Evolutionary conservation across 768 basidiomycete species (phyloP), one percentile per base, ranked within the genome.

Genomic region (Agaricus subrufescens): DNA sequence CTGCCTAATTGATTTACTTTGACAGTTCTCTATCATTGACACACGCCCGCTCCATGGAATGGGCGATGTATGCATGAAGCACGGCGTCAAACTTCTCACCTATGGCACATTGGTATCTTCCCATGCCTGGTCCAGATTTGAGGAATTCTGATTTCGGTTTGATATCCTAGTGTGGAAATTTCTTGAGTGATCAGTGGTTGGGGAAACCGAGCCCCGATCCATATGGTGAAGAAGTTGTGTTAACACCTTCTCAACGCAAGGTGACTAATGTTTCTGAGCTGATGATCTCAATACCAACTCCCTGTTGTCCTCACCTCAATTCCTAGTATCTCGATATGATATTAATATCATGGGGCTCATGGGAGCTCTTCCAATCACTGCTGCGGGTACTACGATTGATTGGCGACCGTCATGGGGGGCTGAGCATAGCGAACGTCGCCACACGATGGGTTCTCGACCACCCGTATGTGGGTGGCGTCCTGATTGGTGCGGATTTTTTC

Each of bases 241-340:
- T 91, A 59, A 91, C 87, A 0, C 89, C 90, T 2, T 91, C 89
- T 6, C 89, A 91, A 66, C 78, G 90, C 62, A 91, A 91, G 80
- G 89, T 81, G 64, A 64, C 42, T 29, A 27, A 23, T 19, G 40
- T n/a, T 7, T 34, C 34, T 8, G 34, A 42, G 19, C 30, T 31
- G 38, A 27, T 44, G 45, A 43, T 50, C 47, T 52, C 31, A 31
- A 30, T 25, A 40, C 42, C 52, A 50, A 46, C 46, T 26, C 46
- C 44, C 37, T 12, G 31, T 15, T 50, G 4, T 55, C 50, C 19
- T 54, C 29, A 60, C 48, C 52, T 54, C 40, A 39, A 39, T 34
- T 5, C 37, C 15, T 60, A 91, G 89, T 91, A 91, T 66, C 83
- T 90, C 47, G 89, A 91, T 61, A 82, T 90, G 75, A 90, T 91